Conservation (phyloP, 2,329 filamentous ascomycete species). For the Rhynchosporium graminicola region DNA sequence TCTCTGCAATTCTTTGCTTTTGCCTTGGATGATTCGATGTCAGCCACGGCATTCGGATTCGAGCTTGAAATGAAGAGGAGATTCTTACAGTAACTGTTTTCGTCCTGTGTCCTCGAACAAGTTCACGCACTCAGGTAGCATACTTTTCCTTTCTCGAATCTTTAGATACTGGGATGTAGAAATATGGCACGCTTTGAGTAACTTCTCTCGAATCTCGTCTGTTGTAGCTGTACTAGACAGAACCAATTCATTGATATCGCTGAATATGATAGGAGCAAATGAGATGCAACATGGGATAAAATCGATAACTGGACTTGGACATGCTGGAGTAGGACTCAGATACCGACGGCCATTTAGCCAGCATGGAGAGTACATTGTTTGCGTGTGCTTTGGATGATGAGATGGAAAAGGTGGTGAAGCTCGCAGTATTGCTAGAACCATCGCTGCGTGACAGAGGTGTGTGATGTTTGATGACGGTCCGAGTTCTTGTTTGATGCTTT, state of each 20-base stretch:
- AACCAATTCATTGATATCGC: constrained; percentile 8
- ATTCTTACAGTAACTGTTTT: constrained; percentile 16
- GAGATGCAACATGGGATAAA: constrained; percentile 30
- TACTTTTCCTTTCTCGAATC: constrained; percentile 21
- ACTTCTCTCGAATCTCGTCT: constrained; percentile 15
- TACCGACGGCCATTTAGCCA: constrained; percentile 33
- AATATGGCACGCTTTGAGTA: constrained; percentile 17
- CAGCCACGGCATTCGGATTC: neutral
- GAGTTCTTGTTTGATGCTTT: constrained; percentile 18
- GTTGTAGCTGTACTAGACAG: neutral
- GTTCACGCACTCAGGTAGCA: constrained; percentile 20
- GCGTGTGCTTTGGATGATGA: neutral
- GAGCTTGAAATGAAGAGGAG: neutral
- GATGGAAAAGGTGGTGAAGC: neutral
- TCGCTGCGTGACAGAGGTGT: constrained; percentile 24
- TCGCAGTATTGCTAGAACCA: constrained; percentile 26
- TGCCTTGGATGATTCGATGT: neutral
- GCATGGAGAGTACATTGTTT: constrained; percentile 29
- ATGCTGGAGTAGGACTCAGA: constrained; percentile 7
- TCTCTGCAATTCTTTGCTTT: neutral
- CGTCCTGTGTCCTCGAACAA: constrained; percentile 25
- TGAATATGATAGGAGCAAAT: constrained; percentile 29
- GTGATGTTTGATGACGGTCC: constrained; percentile 26
- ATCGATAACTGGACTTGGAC: neutral
- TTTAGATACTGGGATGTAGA: constrained; percentile 21